Percentiles rank a stretch among this genome's conserved stretches.
Conservation (phyloP, 805 yeast species). For the Candida pseudoglaebosa region DNA sequence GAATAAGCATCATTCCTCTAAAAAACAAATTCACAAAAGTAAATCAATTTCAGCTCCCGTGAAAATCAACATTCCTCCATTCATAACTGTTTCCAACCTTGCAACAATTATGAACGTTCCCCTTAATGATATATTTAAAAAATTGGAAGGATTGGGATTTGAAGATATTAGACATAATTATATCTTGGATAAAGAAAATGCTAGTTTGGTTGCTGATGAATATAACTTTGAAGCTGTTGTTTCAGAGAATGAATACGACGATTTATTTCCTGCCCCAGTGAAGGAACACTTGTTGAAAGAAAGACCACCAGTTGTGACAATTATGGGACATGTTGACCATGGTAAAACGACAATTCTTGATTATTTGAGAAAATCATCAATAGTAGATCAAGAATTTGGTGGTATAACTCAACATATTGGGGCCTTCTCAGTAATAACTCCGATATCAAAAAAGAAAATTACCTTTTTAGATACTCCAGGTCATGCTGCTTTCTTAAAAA, state of each 20-base stretch:
- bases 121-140: conserved; percentile 53
- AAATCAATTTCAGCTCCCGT: conserved; percentile 13
- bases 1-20: conserved; percentile 1
- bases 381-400: conserved; percentile 84
- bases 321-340: conserved; percentile 99
- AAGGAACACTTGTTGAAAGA: conserved; percentile 46
- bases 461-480: conserved; percentile 98
- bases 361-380: conserved; percentile 74
- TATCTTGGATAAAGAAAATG: conserved; percentile 82
- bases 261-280: conserved; percentile 53
- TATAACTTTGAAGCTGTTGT: conserved; percentile 62
- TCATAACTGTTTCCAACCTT: conserved; percentile 72
- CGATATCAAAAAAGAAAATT: conserved; percentile 65
- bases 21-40: conserved; percentile 7
- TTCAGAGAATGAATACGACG: conserved; percentile 57
- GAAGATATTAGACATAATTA: conserved; percentile 67
- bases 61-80: conserved; percentile 60
- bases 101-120: conserved; percentile 69
- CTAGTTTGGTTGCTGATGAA: conserved; percentile 84
- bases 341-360: conserved; percentile 96
- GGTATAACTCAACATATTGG: conserved; percentile 98
- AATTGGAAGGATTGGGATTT: conserved; percentile 68
- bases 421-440: conserved; percentile 86
- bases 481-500: conserved; percentile 92
- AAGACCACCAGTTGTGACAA: conserved; percentile 92